Evolutionary conservation across 768 basidiomycete species (phyloP).

Genomic region (Mycena rosella): DNA sequence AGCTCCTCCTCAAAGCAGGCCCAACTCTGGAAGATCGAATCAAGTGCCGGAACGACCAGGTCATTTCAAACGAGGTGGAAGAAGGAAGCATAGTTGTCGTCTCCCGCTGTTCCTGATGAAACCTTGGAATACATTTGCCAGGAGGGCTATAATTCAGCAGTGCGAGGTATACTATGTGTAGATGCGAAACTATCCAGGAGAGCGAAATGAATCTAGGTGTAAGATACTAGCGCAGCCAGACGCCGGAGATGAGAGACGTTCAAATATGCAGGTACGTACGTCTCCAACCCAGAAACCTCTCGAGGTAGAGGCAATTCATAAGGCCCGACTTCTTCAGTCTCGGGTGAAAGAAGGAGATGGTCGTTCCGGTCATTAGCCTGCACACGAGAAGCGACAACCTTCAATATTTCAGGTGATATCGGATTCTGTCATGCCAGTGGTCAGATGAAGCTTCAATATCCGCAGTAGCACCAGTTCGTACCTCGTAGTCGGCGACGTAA

Average conservation of each 20-base stretch:
- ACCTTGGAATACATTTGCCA: slow-evolving; percentile 54
- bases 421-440: slow-evolving; percentile 72
- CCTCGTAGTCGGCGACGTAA: slow-evolving; percentile 99
- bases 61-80: slow-evolving; percentile 63
- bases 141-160: slow-evolving; percentile 57
- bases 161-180: slow-evolving; percentile 56
- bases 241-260: slow-evolving; percentile 91
- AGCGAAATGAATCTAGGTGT: slow-evolving; percentile 49
- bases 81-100: slow-evolving; percentile 59
- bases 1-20: slow-evolving; percentile 50
- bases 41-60: slow-evolving; percentile 61
- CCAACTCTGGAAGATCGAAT: slow-evolving; percentile 34
- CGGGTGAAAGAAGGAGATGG: slow-evolving; percentile 94
- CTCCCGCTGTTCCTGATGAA: slow-evolving; percentile 26
- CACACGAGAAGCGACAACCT: slow-evolving; percentile 95
- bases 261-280: slow-evolving; percentile 93
- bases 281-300: slow-evolving; percentile 96
- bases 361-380: slow-evolving; percentile 97
- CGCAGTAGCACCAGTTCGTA: slow-evolving; percentile 46
- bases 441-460: neutral
- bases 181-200: slow-evolving; percentile 38
- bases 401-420: slow-evolving; percentile 96
- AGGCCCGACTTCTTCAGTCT: slow-evolving; percentile 96
- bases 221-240: slow-evolving; percentile 88
- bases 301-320: slow-evolving; percentile 95